Percentiles rank a stretch among this genome's conserved stretches.
Conservation (phyloP, 2,329 filamentous ascomycete genomes). For the Alternaria brassicicola region DNA sequence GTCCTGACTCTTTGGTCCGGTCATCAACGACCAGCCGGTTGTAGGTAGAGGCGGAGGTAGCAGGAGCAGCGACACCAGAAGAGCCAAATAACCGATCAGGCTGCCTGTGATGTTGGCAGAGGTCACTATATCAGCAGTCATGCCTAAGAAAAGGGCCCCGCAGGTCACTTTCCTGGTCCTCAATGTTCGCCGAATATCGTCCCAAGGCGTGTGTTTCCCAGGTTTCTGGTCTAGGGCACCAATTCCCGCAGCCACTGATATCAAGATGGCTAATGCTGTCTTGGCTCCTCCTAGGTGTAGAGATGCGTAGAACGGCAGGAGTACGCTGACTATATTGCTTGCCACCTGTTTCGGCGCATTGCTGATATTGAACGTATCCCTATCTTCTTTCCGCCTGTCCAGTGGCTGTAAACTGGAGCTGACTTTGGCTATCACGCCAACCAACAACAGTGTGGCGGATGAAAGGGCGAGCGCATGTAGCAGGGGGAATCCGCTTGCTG, state of each 20-base stretch:
- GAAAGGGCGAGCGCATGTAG: constrained; percentile 55
- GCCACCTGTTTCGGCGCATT: constrained; percentile 31
- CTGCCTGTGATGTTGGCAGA: constrained; percentile 32
- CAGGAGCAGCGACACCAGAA: constrained; percentile 54
- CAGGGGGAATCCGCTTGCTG: constrained; percentile 37
- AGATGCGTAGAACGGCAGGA: constrained; percentile 62
- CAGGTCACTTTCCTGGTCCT: constrained; percentile 47
- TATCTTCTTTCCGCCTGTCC: constrained; percentile 45
- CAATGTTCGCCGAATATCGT: constrained; percentile 42
- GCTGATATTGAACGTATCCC: constrained; percentile 11
- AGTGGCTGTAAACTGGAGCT: constrained; percentile 38
- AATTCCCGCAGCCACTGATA: constrained; percentile 55
- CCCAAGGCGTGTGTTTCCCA: constrained; percentile 41
- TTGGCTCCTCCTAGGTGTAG: constrained; percentile 61
- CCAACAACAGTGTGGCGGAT: constrained; percentile 53
- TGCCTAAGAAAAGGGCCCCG: constrained; percentile 41
- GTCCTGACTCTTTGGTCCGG: constrained; percentile 27
- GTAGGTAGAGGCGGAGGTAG: constrained; percentile 57
- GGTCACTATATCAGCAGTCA: constrained; percentile 43
- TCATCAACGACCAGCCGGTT: constrained; percentile 40
- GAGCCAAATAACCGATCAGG: constrained; percentile 55
- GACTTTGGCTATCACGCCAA: constrained; percentile 50
- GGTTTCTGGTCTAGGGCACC: constrained; percentile 40
- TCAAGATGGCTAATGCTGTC: constrained; percentile 59
- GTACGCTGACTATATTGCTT: constrained; percentile 50